Base-by-base conservation (phyloP, 345 rosid species). In the Murraya paniculata region DNA sequence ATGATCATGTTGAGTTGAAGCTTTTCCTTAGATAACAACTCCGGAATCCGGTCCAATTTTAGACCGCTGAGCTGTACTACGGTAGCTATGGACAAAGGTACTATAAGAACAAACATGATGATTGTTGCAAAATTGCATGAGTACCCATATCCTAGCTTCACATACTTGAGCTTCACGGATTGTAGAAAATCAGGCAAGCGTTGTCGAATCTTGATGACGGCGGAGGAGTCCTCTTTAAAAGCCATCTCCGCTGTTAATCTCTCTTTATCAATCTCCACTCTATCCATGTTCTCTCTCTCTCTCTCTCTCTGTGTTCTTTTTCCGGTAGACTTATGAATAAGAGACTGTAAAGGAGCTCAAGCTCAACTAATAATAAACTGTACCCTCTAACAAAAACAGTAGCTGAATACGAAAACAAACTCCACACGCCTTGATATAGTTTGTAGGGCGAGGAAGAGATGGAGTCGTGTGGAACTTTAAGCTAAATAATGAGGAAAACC, bases 91-190 rank as follows among this genome's bases (percentile, higher is more conserved):
- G 83, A 81, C 64, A 91, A 79, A 24, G 93, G 89, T 21, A 87
- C 78, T 35, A 86, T 61, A 8, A 87, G 8, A 36, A 83, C 68
- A 68, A 86, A 82, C 81, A 85, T 80, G 68, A 89, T 74, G 6
- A 87, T 35, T 25, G 91, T 84, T 27, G 91, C 88, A 7, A 86
- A 84, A 79, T 83, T 90, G 75, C 91, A 89, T 0, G 93, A 88
- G 83, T 93, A 93, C 65, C 93, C 92, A 64, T 91, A 89, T 2
- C 98, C 98, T 73, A 93, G 86, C 83, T 87, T 95, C 10, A 90
- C 98, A 82, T 91, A 95, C 77, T 91, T 93, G 76, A 91, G 98
- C 91, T 93, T 95, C 57, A 95, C 93, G 33, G 95, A 90, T 80
- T 91, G 92, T 50, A 91, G 67, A 6, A 95, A 90, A 80, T 95